phyloP scores from a whole-genome alignment of 305 asterid genomes.

The Solanum hybrid region DNA sequence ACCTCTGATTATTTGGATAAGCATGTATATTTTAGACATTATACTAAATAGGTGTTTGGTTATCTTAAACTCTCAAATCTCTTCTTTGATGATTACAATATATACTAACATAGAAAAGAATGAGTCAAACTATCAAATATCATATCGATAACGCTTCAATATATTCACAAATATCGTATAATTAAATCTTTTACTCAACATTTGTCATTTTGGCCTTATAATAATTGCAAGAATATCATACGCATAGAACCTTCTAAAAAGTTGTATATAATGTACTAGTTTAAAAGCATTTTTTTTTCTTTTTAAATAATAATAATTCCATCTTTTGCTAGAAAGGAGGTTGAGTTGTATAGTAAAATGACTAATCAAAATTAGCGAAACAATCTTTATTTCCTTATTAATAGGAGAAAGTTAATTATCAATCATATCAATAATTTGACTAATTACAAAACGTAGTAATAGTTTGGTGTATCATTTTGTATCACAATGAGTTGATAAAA shows the following conservation, averaged over 20 bases:
- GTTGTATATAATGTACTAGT: not conserved
- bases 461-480: not conserved
- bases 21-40: not conserved
- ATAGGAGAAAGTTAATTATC: not conserved
- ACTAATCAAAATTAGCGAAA: not conserved
- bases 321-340: not conserved
- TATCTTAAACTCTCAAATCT: not conserved
- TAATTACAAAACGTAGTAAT: not conserved
- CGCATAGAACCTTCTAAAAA: not conserved
- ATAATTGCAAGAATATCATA: not conserved
- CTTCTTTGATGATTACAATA: not conserved
- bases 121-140: not conserved
- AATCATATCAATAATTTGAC: not conserved
- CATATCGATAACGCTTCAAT: not conserved
- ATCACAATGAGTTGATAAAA: not conserved
- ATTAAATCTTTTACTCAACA: not conserved
- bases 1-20: not conserved
- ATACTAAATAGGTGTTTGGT: not conserved
- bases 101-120: not conserved
- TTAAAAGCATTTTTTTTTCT: not conserved
- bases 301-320: not conserved
- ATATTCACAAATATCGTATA: not conserved
- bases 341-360: not conserved
- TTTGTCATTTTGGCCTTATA: not conserved
- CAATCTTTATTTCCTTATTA: not conserved